Evolutionary conservation across 345 rosid genomes (phyloP).

Genomic region (Gossypium mustelinum): DNA sequence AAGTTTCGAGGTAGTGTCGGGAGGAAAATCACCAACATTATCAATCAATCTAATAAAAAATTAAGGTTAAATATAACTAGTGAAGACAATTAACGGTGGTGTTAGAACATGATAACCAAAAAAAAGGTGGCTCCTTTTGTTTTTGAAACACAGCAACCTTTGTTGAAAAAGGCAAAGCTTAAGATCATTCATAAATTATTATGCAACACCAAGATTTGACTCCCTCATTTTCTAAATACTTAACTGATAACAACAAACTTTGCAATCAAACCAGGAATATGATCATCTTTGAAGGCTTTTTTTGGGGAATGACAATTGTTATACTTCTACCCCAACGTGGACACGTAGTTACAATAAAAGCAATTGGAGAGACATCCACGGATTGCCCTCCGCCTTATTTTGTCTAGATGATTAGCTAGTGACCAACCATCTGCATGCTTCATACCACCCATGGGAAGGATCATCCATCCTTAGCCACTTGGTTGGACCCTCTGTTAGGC

Average conservation of each 20-base stretch:
- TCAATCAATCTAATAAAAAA: not conserved
- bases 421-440: too few species aligned
- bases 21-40: not conserved
- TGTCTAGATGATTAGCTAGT: too few species aligned
- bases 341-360: too few species aligned
- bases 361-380: too few species aligned
- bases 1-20: not conserved
- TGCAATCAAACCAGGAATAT: not conserved
- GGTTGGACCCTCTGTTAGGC: too few species aligned
- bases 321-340: too few species aligned
- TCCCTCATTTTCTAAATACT: not conserved
- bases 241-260: conserved; percentile 3
- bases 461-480: too few species aligned
- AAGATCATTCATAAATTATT: not conserved
- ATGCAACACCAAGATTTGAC: conserved; percentile 11
- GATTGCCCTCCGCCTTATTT: too few species aligned
- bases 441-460: too few species aligned
- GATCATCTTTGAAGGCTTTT: not conserved
- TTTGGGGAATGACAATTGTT: too few species aligned
- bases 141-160: conserved; percentile 21
- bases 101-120: not conserved
- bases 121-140: too few species aligned
- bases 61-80: not conserved
- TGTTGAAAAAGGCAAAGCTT: conserved; percentile 22
- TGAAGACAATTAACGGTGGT: not conserved